Evolutionary conservation across 1,284 basidiomycete genomes (phyloP), one percentile per base, ranked within the genome.

Genomic region (Malassezia globosa): DNA sequence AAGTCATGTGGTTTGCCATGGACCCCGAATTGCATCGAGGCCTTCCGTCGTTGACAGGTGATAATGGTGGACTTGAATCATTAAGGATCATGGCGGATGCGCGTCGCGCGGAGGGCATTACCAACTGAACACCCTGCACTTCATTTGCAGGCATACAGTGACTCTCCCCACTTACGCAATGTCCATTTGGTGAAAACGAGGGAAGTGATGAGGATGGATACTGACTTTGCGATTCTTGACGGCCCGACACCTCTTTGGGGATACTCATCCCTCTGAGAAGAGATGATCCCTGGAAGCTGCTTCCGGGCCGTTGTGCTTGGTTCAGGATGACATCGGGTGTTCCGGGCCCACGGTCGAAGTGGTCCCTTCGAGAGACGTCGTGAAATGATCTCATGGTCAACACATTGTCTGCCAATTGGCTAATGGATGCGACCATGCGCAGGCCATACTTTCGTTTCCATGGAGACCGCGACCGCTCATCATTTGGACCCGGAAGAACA

Each of bases 21-120:
- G 29, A 11, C 16, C 29, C 29, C 29, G 29, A 31, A 16, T 16
- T 16, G 11, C 16, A 13, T 2, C 3, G 11, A 5, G 29, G 29
- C 11, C 29, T 11, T 31, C 16, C 29, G 24, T 61, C 60, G 41
- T 49, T 49, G 13, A 55, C 57, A 4, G 66, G 65, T 5, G 65
- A 66, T 10, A 67, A 53, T 7, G 66, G 63, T 13, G 66, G 61
- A 21, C 58, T 63, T 40, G 60, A 58, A 21, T 59, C 56, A 40
- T 67, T 66, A 37, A 69, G 54, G 49, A 18, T 51, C 46, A 25
- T 57, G 13, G 26, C 55, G 51, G 27, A 58, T 4, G 61, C 66
- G 0, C 49, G 51, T 16, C 64, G 44, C 5, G 66, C 66, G 3
- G 61, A 51, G 0, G 66, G 66, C 56, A 65, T 64, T n/a, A 57